phyloP scores from a whole-genome alignment of 768 basidiomycete genomes.

The Gloeophyllum trabeum region DNA sequence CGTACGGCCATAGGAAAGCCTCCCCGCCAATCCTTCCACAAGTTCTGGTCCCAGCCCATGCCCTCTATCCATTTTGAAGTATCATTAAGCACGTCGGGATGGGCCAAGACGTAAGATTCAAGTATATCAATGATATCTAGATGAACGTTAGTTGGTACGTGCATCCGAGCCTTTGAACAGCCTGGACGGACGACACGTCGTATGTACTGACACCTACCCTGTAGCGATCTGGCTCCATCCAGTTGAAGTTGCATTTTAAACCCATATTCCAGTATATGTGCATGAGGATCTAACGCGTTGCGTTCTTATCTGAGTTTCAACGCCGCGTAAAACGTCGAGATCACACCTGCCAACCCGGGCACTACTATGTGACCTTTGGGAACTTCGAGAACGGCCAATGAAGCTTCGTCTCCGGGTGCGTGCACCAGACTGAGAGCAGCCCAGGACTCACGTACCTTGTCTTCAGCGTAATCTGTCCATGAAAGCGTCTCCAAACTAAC shows the following conservation, averaged over 20 bases:
- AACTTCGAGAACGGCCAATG: conserved; percentile 11
- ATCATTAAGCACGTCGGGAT: conserved; percentile 45
- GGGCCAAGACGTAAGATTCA: conserved; percentile 42
- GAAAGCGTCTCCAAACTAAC: neutral
- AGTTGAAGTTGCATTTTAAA: conserved; percentile 58
- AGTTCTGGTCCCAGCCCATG: conserved; percentile 91
- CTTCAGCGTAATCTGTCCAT: neutral
- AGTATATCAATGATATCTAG: conserved; percentile 56
- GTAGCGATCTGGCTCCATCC: conserved; percentile 40
- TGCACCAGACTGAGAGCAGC: neutral
- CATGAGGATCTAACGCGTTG: conserved; percentile 54
- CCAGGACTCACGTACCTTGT: neutral
- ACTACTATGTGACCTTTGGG: conserved; percentile 38
- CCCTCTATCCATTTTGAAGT: conserved; percentile 66
- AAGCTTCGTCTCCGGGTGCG: too few species aligned
- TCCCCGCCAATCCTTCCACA: conserved; percentile 38
- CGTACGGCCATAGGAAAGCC: conserved; percentile 66
- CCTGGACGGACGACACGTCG: neutral
- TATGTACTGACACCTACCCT: conserved; percentile 28
- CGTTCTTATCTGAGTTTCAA: neutral
- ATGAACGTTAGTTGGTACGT: neutral
- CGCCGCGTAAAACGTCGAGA: neutral
- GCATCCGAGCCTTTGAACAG: too few species aligned
- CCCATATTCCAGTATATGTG: conserved; percentile 68
- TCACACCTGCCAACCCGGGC: conserved; percentile 61